Percentiles rank a stretch among this genome's conserved stretches.
These are phyloP conservation scores for Fusarium nurragi DNA, from an alignment of 2,329 filamentous ascomycete genomes.

Conservation along the genomic window DNA sequence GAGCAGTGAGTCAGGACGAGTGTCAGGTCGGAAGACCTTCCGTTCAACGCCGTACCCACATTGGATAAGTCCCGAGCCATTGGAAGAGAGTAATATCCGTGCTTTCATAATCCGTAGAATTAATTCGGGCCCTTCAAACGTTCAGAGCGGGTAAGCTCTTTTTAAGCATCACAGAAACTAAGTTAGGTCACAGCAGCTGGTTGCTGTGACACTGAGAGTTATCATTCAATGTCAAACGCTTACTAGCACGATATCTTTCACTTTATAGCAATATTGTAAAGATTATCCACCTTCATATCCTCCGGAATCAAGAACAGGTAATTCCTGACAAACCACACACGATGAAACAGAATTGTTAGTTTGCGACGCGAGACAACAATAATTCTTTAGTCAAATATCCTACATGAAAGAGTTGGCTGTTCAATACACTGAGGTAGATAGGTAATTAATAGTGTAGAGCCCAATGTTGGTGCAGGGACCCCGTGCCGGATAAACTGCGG, in stretches of 20 bases:
- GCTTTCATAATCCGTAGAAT: conserved; percentile 11
- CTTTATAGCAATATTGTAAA: background rate
- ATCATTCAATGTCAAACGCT: no score
- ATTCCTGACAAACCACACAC: background rate
- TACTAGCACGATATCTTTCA: no score
- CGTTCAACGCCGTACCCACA: conserved; percentile 34
- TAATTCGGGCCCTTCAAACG: conserved; percentile 15
- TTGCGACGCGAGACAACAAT: background rate
- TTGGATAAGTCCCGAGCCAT: conserved; percentile 15
- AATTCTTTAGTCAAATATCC: background rate
- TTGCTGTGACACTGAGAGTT: no score
- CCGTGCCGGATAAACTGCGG: conserved; percentile 39
- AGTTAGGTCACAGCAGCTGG: background rate
- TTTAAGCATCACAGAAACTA: background rate
- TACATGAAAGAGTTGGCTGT: background rate
- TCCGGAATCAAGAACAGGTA: background rate
- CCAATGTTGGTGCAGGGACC: conserved; percentile 1
- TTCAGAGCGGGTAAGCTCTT: conserved; percentile 1
- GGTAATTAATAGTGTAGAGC: background rate
- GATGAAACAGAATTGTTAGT: background rate
- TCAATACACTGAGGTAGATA: no score
- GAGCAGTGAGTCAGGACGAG: conserved; percentile 30
- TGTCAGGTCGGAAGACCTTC: conserved; percentile 24
- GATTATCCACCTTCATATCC: background rate
- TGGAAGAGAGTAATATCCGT: conserved; percentile 20